Conservation (phyloP, 139 green algal species). For the Chlorella ohadii region DNA sequence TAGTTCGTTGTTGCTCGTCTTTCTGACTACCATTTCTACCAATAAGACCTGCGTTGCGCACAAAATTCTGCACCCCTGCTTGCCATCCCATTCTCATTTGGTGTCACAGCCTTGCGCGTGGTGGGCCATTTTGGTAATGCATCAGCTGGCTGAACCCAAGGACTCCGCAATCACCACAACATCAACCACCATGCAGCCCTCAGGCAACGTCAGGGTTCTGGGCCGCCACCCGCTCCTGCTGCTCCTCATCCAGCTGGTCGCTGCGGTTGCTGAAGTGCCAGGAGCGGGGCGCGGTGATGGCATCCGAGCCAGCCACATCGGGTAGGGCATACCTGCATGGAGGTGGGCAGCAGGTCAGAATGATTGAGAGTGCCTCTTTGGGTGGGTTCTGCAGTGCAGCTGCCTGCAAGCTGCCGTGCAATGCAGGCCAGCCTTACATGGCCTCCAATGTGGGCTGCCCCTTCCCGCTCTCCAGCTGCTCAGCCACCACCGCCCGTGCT, state of each 20-base stretch:
- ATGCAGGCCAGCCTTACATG: neutral
- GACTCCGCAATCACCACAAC: too few species aligned
- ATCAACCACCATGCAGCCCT: neutral
- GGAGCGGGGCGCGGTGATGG: neutral
- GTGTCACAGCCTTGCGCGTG: too few species aligned
- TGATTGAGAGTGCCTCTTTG: neutral
- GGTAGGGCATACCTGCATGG: neutral
- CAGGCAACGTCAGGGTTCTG: too few species aligned
- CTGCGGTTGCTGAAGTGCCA: slow-evolving; percentile 9
- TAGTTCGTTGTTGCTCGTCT: too few species aligned
- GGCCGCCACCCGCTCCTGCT: neutral
- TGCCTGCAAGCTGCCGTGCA: neutral
- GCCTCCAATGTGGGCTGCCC: neutral
- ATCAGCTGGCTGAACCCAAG: too few species aligned
- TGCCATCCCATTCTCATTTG: too few species aligned
- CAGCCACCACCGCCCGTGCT: neutral
- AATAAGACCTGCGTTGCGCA: too few species aligned
- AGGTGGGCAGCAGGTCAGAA: neutral
- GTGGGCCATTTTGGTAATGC: too few species aligned
- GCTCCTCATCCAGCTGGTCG: neutral
- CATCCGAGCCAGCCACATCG: neutral
- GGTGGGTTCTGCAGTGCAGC: neutral
- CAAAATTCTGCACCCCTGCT: too few species aligned
- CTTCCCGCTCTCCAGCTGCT: neutral
- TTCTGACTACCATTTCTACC: too few species aligned